Evolutionary conservation across 768 basidiomycete genomes (phyloP), one percentile per base, ranked within the genome.

Genomic region (Termitomyces sp.): DNA sequence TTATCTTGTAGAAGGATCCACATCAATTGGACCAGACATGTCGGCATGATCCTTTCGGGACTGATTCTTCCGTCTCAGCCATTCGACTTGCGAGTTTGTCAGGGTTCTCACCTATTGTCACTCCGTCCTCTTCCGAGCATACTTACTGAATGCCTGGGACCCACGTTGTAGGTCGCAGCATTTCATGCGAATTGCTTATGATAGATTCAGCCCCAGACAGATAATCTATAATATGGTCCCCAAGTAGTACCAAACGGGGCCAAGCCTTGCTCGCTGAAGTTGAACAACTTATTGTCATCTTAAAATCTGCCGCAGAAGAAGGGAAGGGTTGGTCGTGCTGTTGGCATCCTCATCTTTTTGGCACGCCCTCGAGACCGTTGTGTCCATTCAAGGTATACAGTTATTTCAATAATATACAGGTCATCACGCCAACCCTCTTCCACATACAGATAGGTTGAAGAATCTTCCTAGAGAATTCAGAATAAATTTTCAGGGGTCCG

Each of bases 31-130:
- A 30, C 30, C 3, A 30, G 3, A 4, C 30, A 37, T n/a, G n/a
- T n/a, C n/a, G n/a, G n/a, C n/a, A n/a, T n/a, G n/a, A n/a, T n/a
- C n/a, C n/a, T n/a, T n/a, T n/a, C n/a, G n/a, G n/a, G n/a, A n/a
- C 36, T 5, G 36, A 14, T 3, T 37, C 9, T 16, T 37, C 14
- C 36, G 16, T 37, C 36, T 1, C n/a, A n/a, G n/a, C 50, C 18
- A 61, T 63, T 34, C 75, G 75, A 57, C 67, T 77, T 20, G 75
- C 73, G 18, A 66, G 57, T 37, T 47, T 72, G 46, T 72, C 75
- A 2, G 76, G 75, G 5, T 74, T 75, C 64, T 65, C 67, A n/a
- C 74, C 72, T 16, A 73, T 78, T 53, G 73, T 77, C 18, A 18
- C 30, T 32, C n/a, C n/a, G n/a, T n/a, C n/a, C n/a, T n/a, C n/a